phyloP scores from a whole-genome alignment of 768 basidiomycete species.

The Termitomyces sp. region DNA sequence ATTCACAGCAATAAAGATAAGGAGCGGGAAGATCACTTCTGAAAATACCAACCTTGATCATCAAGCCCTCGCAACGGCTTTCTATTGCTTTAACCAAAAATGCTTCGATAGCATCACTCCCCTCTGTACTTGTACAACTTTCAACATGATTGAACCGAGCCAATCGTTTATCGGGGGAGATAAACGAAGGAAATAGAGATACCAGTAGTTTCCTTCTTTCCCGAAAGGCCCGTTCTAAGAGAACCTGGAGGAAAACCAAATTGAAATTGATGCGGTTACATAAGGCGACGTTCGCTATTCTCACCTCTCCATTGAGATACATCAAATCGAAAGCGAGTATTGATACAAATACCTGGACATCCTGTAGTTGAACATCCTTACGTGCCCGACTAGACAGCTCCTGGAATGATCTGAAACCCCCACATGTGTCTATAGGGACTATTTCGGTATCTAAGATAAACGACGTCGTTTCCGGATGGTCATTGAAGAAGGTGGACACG shows the following conservation, averaged over 20 bases:
- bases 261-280: background rate
- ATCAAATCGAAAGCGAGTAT: conserved; percentile 88
- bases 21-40: background rate
- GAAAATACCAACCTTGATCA: conserved; percentile 68
- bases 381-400: conserved; percentile 80
- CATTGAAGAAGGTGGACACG: conserved; percentile 43
- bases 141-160: conserved; percentile 75
- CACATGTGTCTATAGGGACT: conserved; percentile 70
- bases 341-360: conserved; percentile 76
- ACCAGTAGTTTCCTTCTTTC: conserved; percentile 61
- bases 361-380: conserved; percentile 70
- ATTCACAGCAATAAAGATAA: background rate
- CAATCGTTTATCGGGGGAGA: conserved; percentile 31
- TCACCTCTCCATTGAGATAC: conserved; percentile 75
- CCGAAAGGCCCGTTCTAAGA: conserved; percentile 66
- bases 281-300: conserved; percentile 16
- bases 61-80: conserved; percentile 85
- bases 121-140: conserved; percentile 59
- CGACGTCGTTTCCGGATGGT: conserved; percentile 37
- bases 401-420: conserved; percentile 74
- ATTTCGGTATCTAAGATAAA: conserved; percentile 86
- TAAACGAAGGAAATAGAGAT: conserved; percentile 51
- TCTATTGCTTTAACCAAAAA: conserved; percentile 76
- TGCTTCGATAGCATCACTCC: conserved; percentile 54
- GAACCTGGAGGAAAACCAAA: conserved; percentile 35